A percentile compares a stretch with the other conserved stretches of the same genome.
These are phyloP conservation scores for Pseudonitzschia pungens DNA, from an alignment of 108 stramenopile species.

Conservation along the genomic window DNA sequence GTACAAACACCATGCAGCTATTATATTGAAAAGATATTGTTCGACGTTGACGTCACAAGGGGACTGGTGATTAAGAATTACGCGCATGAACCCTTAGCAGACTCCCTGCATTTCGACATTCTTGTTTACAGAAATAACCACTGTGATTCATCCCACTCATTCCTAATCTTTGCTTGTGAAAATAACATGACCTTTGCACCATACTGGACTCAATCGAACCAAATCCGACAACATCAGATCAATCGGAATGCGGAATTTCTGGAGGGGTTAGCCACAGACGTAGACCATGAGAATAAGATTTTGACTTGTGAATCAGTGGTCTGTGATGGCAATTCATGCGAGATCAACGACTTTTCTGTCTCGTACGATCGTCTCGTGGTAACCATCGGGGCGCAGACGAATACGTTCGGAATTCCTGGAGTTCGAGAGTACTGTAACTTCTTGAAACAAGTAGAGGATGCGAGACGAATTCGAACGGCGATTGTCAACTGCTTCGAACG, in stretches of 20 bases:
- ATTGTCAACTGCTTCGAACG: slow-evolving; percentile 95
- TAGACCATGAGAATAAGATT: slow-evolving; percentile 63
- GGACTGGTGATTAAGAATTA: too few relatives aligned
- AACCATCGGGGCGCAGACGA: slow-evolving; percentile 92
- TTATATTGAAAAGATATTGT: too few relatives aligned
- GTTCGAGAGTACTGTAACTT: slow-evolving; percentile 92
- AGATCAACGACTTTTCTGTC: slow-evolving; percentile 81
- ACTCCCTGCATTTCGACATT: background rate
- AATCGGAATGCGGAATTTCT: slow-evolving; percentile 82
- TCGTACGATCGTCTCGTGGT: slow-evolving; percentile 85
- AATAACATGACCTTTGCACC: background rate
- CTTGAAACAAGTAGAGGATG: slow-evolving; percentile 88
- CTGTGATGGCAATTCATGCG: slow-evolving; percentile 90
- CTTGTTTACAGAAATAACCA: background rate
- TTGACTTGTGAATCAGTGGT: slow-evolving; percentile 85
- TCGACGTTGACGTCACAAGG: too few relatives aligned
- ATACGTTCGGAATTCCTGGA: slow-evolving; percentile 93
- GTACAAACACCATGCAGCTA: background rate
- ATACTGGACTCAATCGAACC: background rate
- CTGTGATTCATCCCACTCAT: background rate
- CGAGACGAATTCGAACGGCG: slow-evolving; percentile 74
- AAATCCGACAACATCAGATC: slow-evolving; percentile 32
- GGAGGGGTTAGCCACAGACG: slow-evolving; percentile 83
- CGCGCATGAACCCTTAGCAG: too few relatives aligned
- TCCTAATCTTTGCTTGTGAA: background rate